Evolutionary conservation across 2,329 filamentous ascomycete species (phyloP).

Genomic region (Aspergillus aculeatus): DNA sequence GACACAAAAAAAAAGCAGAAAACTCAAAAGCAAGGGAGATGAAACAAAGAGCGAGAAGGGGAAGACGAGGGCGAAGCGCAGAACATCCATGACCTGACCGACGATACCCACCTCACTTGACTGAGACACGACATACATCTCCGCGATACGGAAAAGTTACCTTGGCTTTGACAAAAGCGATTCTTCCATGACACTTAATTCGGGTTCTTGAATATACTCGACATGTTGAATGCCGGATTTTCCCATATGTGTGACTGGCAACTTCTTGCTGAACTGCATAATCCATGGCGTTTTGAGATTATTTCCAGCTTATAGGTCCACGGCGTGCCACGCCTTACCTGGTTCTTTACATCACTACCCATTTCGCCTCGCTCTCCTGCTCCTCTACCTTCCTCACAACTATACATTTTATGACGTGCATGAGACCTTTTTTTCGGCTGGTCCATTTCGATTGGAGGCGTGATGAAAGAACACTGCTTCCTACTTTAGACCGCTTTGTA

Average conservation of each 20-base stretch:
- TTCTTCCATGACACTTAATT: conserved; percentile 5
- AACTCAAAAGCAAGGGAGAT: not conserved
- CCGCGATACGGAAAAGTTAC: conserved; percentile 1
- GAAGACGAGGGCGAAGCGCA: not conserved
- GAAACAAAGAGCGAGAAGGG: not conserved
- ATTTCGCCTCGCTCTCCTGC: conserved; percentile 8
- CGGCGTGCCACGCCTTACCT: conserved; percentile 27
- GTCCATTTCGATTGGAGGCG: conserved; percentile 10
- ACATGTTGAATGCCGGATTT: not conserved
- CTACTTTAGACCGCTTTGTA: conserved; percentile 6
- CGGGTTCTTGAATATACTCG: conserved; percentile 6
- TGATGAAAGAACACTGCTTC: conserved; percentile 5
- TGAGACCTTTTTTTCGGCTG: conserved; percentile 16
- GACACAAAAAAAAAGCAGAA: not conserved
- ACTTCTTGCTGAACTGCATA: conserved; percentile 27
- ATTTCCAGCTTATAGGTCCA: conserved; percentile 31
- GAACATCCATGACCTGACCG: not conserved
- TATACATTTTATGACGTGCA: conserved; percentile 11
- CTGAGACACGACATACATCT: not conserved
- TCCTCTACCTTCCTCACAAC: conserved; percentile 1
- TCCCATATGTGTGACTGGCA: conserved; percentile 2
- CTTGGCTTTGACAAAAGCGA: conserved; percentile 3
- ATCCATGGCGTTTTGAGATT: conserved; percentile 33
- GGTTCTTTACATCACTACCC: conserved; percentile 14
- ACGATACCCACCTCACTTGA: not conserved